Evolutionary conservation across 2,329 filamentous ascomycete species (phyloP).

Genomic region (Juglanconis oblonga): DNA sequence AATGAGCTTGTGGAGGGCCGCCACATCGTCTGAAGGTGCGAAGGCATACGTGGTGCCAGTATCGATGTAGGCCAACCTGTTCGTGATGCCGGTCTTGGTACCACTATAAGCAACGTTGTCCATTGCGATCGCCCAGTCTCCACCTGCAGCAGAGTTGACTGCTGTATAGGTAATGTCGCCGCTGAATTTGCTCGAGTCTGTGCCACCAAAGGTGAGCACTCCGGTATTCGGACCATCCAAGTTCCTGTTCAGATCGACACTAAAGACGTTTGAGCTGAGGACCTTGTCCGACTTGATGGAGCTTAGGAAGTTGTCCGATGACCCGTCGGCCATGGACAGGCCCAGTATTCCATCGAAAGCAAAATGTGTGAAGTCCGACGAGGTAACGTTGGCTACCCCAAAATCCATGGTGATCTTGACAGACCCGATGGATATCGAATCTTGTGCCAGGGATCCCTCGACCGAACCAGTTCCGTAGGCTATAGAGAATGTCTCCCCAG

Average conservation of each 20-base stretch:
- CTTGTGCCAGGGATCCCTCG: conserved; percentile 61
- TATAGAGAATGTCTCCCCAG: conserved; percentile 58
- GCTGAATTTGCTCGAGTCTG: conserved; percentile 63
- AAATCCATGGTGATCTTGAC: conserved; percentile 65
- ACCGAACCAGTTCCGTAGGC: conserved; percentile 77
- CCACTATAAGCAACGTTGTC: conserved; percentile 64
- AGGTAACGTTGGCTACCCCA: conserved; percentile 69
- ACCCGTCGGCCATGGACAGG: conserved; percentile 61
- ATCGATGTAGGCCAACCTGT: conserved; percentile 69
- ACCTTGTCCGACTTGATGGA: conserved; percentile 53
- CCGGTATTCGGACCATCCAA: conserved; percentile 67
- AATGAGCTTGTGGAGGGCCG: conserved; percentile 65
- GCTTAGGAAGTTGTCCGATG: conserved; percentile 65
- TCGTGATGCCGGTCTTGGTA: conserved; percentile 53
- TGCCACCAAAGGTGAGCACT: conserved; percentile 72
- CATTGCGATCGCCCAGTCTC: conserved; percentile 72
- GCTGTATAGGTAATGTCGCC: conserved; percentile 67
- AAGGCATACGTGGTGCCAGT: conserved; percentile 81
- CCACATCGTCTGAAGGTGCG: conserved; percentile 64
- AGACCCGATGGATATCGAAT: conserved; percentile 65
- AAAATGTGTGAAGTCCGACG: conserved; percentile 71
- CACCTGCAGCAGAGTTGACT: conserved; percentile 44
- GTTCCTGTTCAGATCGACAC: conserved; percentile 66
- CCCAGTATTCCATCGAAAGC: conserved; percentile 88
- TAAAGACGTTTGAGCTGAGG: conserved; percentile 64